Evolutionary conservation across 2,329 filamentous ascomycete species (phyloP), one percentile per base, ranked within the genome.

Genomic region (Claviceps digitariae): DNA sequence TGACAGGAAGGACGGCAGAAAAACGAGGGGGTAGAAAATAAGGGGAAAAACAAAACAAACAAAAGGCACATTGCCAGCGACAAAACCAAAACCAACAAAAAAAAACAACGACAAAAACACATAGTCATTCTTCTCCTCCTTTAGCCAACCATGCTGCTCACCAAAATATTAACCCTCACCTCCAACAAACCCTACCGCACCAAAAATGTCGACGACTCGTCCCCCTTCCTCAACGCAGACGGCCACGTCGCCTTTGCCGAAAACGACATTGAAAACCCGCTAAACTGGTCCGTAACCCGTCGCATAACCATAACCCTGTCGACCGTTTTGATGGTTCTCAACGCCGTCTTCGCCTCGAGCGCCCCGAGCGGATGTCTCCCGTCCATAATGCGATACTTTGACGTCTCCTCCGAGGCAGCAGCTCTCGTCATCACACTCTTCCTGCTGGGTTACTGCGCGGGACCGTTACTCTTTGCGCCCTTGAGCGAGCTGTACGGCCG

Each of bases 391-490:
- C 20, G 60, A 27, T 53, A 63, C 15, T 77, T 81, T 52, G 57
- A 65, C 17, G 69, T 81, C 2, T 78, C 75, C 0, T 57, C 54
- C 6, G 72, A 74, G 55, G 74, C 68, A 2, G 73, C 74, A 0
- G 71, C 69, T 2, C 66, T 81, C 9, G 74, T 75, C 1, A 74
- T 78, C 45, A 77, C 76, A 0, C 61, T 80, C 10, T 81, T 79
- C 58, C 66, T 81, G 27, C 67, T 80, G 4, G 77, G 67, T 4
- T 83, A 82, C 62, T 76, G 75, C 56, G 72, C 75, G 2, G 81
- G 81, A 0, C 80, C 80, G 0, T 66, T 83, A 2, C 49, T 81
- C 2, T 82, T 79, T 59, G 79, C 78, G 1, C 79, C 78, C 0
- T 60, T 81, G 21, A 76, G 72, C 40, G 79, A 82, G 62, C 76